These are phyloP conservation scores for Trichoderma breve DNA, from an alignment of 2,329 filamentous ascomycete genomes.

Conservation along the genomic window DNA sequence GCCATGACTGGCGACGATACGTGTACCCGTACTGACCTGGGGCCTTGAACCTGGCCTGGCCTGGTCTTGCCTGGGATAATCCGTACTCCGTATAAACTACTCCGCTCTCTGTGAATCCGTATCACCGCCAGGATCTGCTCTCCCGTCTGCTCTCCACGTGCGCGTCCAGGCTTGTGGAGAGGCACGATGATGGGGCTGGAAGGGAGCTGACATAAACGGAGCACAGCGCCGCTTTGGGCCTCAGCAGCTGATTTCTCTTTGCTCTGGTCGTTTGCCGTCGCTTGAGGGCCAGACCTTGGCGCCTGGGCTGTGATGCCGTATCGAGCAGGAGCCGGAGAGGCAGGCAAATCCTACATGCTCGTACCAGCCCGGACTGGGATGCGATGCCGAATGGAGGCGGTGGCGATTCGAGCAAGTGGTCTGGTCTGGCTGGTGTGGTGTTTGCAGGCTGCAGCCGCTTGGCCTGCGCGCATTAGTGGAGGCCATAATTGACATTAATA, in stretches of 20 bases:
- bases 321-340: conserved; percentile 7
- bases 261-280: background rate
- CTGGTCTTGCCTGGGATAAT: background rate
- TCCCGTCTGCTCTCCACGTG: conserved; percentile 11
- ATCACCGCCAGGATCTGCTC: background rate
- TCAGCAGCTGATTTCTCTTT: background rate
- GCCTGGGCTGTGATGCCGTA: background rate
- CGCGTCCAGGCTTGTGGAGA: background rate
- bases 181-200: background rate
- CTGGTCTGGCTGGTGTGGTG: background rate
- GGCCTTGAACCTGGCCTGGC: background rate
- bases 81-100: background rate
- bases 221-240: background rate
- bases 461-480: background rate
- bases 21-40: background rate
- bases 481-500: background rate
- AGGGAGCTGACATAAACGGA: background rate
- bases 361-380: background rate
- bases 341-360: background rate
- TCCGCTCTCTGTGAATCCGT: background rate
- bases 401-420: background rate
- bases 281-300: background rate
- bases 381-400: background rate
- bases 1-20: background rate
- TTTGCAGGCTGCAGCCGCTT: background rate